phyloP scores from a whole-genome alignment of 2,329 filamentous ascomycete species.

The Aspergillus neotritici region DNA sequence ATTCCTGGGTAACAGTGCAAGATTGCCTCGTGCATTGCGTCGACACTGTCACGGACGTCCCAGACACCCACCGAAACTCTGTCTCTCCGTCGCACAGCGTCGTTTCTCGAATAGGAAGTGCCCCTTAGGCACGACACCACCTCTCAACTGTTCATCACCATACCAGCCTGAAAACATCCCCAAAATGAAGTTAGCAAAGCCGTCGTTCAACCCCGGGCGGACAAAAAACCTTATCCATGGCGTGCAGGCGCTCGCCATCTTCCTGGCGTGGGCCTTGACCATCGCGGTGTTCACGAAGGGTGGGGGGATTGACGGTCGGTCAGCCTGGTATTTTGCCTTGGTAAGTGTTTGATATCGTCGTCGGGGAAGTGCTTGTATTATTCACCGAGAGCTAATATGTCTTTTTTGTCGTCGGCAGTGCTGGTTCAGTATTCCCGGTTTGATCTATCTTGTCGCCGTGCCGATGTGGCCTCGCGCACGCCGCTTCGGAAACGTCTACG shows the following conservation, averaged over 20 bases:
- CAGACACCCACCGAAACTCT: no score
- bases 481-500: slow-evolving; percentile 56
- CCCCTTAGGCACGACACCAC: slow-evolving; percentile 13
- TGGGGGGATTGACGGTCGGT: slow-evolving; percentile 49
- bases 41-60: background rate
- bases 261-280: slow-evolving; percentile 53
- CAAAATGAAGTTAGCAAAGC: slow-evolving; percentile 25
- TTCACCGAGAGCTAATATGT: background rate
- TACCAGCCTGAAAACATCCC: background rate
- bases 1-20: no score
- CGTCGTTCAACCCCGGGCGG: slow-evolving; percentile 46
- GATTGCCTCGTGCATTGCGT: no score
- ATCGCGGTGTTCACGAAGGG: slow-evolving; percentile 54
- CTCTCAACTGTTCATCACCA: slow-evolving; percentile 13
- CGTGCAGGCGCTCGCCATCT: slow-evolving; percentile 51
- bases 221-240: slow-evolving; percentile 53
- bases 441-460: slow-evolving; percentile 56
- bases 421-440: slow-evolving; percentile 53
- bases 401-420: slow-evolving; percentile 40
- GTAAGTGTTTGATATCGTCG: slow-evolving; percentile 34
- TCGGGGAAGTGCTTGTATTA: background rate
- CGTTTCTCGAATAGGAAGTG: slow-evolving; percentile 6
- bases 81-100: no score
- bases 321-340: slow-evolving; percentile 54
- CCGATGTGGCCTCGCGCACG: slow-evolving; percentile 56